Base-by-base conservation (phyloP, 2,329 filamentous ascomycete genomes). In the Pseudovirgaria hyperparasitica region DNA sequence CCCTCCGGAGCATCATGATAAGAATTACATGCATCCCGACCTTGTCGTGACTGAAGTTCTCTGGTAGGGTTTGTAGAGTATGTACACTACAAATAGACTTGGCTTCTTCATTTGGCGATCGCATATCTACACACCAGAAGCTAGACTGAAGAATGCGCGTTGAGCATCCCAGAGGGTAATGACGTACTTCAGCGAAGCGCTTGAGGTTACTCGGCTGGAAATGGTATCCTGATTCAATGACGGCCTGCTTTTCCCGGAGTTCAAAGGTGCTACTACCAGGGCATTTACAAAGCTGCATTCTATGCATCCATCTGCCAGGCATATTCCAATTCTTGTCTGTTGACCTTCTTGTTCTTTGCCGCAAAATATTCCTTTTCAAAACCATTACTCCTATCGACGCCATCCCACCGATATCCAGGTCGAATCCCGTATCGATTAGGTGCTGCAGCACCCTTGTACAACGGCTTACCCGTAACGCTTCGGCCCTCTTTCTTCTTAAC, bases 221-320 rank as follows among this genome's bases (percentile, higher is more conserved):
- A n/a, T n/a, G n/a, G n/a, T n/a, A n/a, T n/a, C n/a, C n/a, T n/a
- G n/a, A n/a, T n/a, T n/a, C n/a, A n/a, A n/a, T n/a, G n/a, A n/a
- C n/a, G n/a, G n/a, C n/a, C n/a, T n/a, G n/a, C n/a, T n/a, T n/a
- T n/a, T n/a, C n/a, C n/a, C n/a, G n/a, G n/a, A n/a, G n/a, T n/a
- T n/a, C n/a, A n/a, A n/a, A n/a, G n/a, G n/a, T n/a, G n/a, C n/a
- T n/a, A n/a, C n/a, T n/a, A n/a, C n/a, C n/a, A n/a, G n/a, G n/a
- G n/a, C n/a, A n/a, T n/a, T n/a, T n/a, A n/a, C n/a, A n/a, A n/a
- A n/a, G n/a, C n/a, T n/a, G n/a, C n/a, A n/a, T n/a, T n/a, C n/a
- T n/a, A n/a, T n/a, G n/a, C 82, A 58, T 94, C 90, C 78, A 92
- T 90, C 63, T 94, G 82, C 90, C 87, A 98, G 17, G 79, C 74